Evolutionary conservation across 2,329 filamentous ascomycete genomes (phyloP).

Genomic region (Epichloe glyceriae): DNA sequence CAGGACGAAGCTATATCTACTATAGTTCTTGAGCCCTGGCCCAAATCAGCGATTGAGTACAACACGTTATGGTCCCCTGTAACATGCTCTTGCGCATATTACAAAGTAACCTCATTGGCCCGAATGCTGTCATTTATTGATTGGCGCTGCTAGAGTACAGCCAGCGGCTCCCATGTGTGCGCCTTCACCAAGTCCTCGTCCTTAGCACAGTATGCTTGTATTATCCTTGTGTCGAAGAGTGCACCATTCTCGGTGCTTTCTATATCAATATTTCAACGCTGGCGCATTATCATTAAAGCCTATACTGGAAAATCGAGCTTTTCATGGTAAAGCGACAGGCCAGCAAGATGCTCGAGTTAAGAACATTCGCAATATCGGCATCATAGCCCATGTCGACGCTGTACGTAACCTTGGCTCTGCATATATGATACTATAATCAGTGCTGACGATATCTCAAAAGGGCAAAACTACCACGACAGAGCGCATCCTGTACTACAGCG

Average conservation of each 20-base stretch:
- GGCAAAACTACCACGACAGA: constrained; percentile 98
- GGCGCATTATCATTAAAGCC: background rate
- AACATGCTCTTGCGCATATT: background rate
- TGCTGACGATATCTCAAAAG: constrained; percentile 20
- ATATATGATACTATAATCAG: background rate
- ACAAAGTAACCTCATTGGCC: background rate
- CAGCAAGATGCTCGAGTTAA: constrained; percentile 17
- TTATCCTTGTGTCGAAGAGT: constrained; percentile 6
- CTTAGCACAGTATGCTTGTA: constrained; percentile 8
- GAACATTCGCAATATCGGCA: constrained; percentile 85
- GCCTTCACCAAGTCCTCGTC: background rate
- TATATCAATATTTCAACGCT: background rate
- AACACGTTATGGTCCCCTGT: background rate
- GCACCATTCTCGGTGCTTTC: background rate
- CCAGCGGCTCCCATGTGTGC: background rate
- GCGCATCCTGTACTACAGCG: constrained; percentile 96
- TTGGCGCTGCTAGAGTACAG: background rate
- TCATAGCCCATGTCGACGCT: constrained; percentile 97
- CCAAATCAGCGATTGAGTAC: background rate
- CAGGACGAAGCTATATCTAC: background rate
- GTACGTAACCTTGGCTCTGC: constrained; percentile 23
- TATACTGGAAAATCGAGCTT: background rate
- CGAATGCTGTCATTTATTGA: background rate
- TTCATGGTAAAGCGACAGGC: constrained; percentile 6
- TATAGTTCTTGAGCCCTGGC: no score